Base-by-base conservation (phyloP, 2,329 filamentous ascomycete species). In the Ascochyta pisi region DNA sequence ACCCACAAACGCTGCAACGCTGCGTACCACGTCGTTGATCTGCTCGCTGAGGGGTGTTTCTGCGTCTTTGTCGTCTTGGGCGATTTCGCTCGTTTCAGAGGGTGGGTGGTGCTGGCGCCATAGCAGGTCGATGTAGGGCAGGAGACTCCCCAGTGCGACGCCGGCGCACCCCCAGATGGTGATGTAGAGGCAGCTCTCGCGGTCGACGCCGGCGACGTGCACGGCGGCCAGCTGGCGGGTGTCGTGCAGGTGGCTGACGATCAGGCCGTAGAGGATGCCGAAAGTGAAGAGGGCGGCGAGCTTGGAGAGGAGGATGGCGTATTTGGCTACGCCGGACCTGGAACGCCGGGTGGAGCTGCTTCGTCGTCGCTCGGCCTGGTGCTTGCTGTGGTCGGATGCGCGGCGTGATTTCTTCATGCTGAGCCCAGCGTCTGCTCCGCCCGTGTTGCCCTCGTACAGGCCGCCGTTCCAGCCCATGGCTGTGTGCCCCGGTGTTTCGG, bases 51-150 rank as follows among this genome's bases (percentile, higher is more conserved):
- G 56, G 22, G 46, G 82, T 78, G 43, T 82, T 66, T 49, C 74
- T 31, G 48, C 34, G n/a, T 49, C 76, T 35, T 51, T 56, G 50
- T 45, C 76, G 71, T 47, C 73, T 67, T 46, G 53, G 60, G 64
- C 62, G 26, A 62, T 50, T 37, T 54, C 50, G 22, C 19, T 19
- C 19, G 19, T 19, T 19, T 19, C 19, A 19, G 19, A 19, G 19
- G 19, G 19, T 19, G 19, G 19, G 19, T 19, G 19, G 39, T 82
- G 79, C 2, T 64, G 60, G 57, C 89, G 86, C 86, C 90, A 95
- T 9, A 92, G 74, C 10, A 83, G 79, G 73, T 99, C 95, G 19
- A 96, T 84, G 84, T 89, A 94, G 1, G 95, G 95, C 54, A 98
- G 78, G 46, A 96, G 76, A 54, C 87, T 89, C 6, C 95, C 95